A percentile compares a stretch with the other conserved stretches of the same genome.
Evolutionary conservation across 2,329 filamentous ascomycete species (phyloP).

Genomic region (Pseudogymnoascus sp.): DNA sequence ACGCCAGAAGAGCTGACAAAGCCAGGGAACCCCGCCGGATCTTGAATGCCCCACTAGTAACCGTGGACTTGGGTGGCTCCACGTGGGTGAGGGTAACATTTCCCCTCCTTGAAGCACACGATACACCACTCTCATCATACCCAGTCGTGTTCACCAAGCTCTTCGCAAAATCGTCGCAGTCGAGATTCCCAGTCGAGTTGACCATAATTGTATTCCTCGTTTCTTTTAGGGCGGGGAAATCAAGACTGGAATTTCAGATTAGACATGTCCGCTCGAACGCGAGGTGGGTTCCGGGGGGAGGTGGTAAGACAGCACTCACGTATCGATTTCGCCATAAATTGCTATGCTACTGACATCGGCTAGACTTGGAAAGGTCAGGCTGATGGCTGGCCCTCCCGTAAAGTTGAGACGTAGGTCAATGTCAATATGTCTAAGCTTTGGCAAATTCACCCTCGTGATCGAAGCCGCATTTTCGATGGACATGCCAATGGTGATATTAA

Average conservation of each 20-base stretch:
- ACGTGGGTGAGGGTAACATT: background rate
- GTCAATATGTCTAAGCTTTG: background rate
- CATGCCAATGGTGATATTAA: background rate
- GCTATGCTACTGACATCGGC: background rate
- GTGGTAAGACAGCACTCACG: background rate
- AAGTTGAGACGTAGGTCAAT: background rate
- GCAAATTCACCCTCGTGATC: background rate
- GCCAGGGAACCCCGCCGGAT: background rate
- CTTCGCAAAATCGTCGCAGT: background rate
- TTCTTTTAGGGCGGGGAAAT: background rate
- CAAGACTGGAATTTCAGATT: background rate
- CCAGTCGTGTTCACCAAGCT: background rate
- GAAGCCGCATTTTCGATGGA: background rate
- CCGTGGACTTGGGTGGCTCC: background rate
- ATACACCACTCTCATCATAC: background rate
- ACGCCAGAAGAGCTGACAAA: background rate
- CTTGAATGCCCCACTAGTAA: background rate
- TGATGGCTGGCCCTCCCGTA: background rate
- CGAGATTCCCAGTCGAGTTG: background rate
- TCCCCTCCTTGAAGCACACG: background rate
- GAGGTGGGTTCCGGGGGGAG: background rate
- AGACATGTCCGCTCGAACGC: background rate
- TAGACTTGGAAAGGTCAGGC: background rate
- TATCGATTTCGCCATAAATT: background rate
- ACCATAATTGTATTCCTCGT: background rate